These are phyloP conservation scores for Mycena vitilis DNA, from an alignment of 768 basidiomycete genomes.

Conservation along the genomic window DNA sequence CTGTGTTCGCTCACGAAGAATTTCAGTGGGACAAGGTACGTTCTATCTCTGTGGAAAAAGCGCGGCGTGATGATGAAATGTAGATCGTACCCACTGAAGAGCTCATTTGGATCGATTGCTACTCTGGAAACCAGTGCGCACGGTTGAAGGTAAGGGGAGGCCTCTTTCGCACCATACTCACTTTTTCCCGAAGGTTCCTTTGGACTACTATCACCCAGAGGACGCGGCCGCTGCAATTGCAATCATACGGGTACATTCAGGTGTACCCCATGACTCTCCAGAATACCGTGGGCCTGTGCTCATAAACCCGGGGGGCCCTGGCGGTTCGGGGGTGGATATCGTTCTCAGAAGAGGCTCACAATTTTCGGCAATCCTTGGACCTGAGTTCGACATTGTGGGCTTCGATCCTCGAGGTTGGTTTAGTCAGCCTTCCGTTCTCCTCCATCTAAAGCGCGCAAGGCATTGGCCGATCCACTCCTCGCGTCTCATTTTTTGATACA, in stretches of 20 bases:
- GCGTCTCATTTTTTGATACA: constrained; percentile 29
- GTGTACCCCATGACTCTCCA: constrained; percentile 24
- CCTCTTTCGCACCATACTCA: background rate
- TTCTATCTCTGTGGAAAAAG: background rate
- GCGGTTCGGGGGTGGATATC: constrained; percentile 33
- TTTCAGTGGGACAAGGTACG: constrained; percentile 25
- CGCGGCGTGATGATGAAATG: too few species aligned
- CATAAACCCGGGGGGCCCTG: constrained; percentile 39
- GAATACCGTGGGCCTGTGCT: constrained; percentile 37
- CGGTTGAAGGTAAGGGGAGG: constrained; percentile 19
- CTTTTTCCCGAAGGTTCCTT: constrained; percentile 25
- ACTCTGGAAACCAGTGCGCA: constrained; percentile 21
- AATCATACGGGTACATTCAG: constrained; percentile 29
- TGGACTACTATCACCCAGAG: constrained; percentile 34
- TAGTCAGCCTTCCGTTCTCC: background rate
- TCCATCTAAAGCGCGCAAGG: constrained; percentile 14
- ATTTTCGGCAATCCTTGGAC: constrained; percentile 32
- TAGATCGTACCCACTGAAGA: constrained; percentile 20
- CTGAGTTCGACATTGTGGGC: constrained; percentile 37
- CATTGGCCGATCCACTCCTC: constrained; percentile 31
- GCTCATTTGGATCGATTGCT: constrained; percentile 26
- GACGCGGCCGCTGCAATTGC: constrained; percentile 33
- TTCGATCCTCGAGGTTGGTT: constrained; percentile 41
- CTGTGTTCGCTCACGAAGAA: background rate
- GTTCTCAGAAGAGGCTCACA: background rate